Evolutionary conservation across 2,329 filamentous ascomycete species (phyloP).

Genomic region (Neofusicoccum kwambonambiense): DNA sequence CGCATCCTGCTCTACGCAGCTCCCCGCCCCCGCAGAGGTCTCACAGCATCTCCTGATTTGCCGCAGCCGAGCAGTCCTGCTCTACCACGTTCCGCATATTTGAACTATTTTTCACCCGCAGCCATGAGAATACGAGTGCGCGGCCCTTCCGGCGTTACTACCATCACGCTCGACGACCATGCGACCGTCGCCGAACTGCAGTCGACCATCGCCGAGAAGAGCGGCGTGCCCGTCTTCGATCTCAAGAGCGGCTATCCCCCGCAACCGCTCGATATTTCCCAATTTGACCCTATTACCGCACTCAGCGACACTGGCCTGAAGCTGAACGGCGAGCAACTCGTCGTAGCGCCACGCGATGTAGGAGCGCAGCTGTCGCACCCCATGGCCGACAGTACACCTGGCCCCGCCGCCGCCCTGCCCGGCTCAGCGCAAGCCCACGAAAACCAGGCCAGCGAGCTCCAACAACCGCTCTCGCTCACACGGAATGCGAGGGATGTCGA

Average conservation of each 20-base stretch:
- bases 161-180: conserved; percentile 65
- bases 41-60: not conserved
- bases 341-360: conserved; percentile 53
- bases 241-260: conserved; percentile 86
- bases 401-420: conserved; percentile 26
- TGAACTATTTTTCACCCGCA: conserved; percentile 26
- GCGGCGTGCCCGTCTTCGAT: conserved; percentile 65
- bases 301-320: conserved; percentile 60
- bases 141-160: conserved; percentile 70
- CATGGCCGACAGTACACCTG: conserved; percentile 24
- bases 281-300: conserved; percentile 49
- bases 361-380: conserved; percentile 24
- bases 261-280: conserved; percentile 62
- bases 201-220: conserved; percentile 60
- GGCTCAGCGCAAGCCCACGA: conserved; percentile 3
- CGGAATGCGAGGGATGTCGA: conserved; percentile 46
- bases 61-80: not conserved
- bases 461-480: conserved; percentile 40
- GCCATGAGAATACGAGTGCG: conserved; percentile 74
- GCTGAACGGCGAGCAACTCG: conserved; percentile 67
- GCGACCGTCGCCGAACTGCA: conserved; percentile 65
- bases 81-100: not conserved
- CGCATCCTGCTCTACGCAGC: not conserved
- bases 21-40: not conserved
- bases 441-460: conserved; percentile 8